Evolutionary conservation across 2,329 filamentous ascomycete species (phyloP).

Genomic region (Pseudocercospora crystallina): DNA sequence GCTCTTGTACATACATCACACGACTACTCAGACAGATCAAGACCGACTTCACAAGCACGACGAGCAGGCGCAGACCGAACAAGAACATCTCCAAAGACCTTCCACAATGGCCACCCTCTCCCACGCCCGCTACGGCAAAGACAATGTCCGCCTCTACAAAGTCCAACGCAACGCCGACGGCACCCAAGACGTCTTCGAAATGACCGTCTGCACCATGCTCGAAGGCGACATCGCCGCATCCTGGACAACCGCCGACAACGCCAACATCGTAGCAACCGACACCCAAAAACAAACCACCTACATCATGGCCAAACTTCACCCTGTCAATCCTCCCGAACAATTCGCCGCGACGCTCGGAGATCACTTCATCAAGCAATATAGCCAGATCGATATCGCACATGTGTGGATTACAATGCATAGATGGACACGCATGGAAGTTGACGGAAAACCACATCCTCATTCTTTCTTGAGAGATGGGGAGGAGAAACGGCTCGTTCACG

Average conservation of each 20-base stretch:
- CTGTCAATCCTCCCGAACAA: conserved; percentile 88
- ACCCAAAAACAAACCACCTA: conserved; percentile 93
- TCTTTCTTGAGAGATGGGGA: conserved; percentile 88
- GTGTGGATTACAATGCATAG: conserved; percentile 80
- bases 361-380: conserved; percentile 86
- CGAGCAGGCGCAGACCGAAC: too few relatives aligned
- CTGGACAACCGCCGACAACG: conserved; percentile 93
- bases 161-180: conserved; percentile 79
- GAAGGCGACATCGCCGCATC: conserved; percentile 88
- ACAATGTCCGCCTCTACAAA: conserved; percentile 98
- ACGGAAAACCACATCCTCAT: conserved; percentile 90
- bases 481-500: conserved; percentile 83
- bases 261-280: conserved; percentile 91
- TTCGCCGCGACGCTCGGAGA: conserved; percentile 80
- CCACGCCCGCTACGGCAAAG: conserved; percentile 80
- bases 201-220: conserved; percentile 89
- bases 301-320: conserved; percentile 90
- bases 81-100: background rate
- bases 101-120: conserved; percentile 48
- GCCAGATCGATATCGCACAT: conserved; percentile 82
- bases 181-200: conserved; percentile 83
- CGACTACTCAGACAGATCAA: too few relatives aligned
- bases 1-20: too few relatives aligned
- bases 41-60: too few relatives aligned
- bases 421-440: conserved; percentile 85